These are phyloP conservation scores for Sporobolomyces phaffii DNA, from an alignment of 768 basidiomycete genomes.

Conservation along the genomic window DNA sequence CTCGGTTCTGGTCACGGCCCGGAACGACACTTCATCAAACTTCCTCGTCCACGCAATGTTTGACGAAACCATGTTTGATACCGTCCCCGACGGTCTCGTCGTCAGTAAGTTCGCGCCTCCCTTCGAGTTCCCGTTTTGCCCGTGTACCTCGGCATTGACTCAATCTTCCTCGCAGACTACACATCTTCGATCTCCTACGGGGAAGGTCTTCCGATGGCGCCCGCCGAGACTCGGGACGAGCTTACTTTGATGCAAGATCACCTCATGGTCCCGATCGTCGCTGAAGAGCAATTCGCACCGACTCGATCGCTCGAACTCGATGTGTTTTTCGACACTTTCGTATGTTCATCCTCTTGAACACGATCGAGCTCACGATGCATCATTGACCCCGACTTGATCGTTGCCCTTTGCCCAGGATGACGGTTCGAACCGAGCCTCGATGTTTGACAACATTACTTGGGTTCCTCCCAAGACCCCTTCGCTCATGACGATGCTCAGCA, in stretches of 20 bases:
- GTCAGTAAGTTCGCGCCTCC: conserved; percentile 55
- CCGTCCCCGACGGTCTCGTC: conserved; percentile 62
- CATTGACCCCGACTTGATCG: too few relatives aligned
- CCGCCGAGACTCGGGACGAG: conserved; percentile 41
- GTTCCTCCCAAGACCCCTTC: conserved; percentile 51
- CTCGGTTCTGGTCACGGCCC: conserved; percentile 82
- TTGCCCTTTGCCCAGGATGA: too few relatives aligned
- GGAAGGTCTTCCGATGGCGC: conserved; percentile 48
- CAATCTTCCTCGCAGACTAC: conserved; percentile 53
- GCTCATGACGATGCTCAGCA: conserved; percentile 66
- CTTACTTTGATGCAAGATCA: conserved; percentile 63
- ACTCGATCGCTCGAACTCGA: conserved; percentile 61
- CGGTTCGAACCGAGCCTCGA: conserved; percentile 73
- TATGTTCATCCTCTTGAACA: too few relatives aligned
- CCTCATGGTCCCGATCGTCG: conserved; percentile 55
- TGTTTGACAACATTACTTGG: conserved; percentile 56
- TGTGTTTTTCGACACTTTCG: conserved; percentile 73
- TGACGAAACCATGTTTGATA: conserved; percentile 68
- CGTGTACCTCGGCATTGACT: too few relatives aligned
- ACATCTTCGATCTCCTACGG: conserved; percentile 78
- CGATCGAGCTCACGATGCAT: too few relatives aligned
- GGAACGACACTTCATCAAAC: conserved; percentile 75
- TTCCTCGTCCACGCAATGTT: conserved; percentile 88
- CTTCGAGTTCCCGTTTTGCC: neutral
- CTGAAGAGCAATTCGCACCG: conserved; percentile 52